phyloP scores from a whole-genome alignment of 2,329 filamentous ascomycete species.

The Colletotrichum agaves region DNA sequence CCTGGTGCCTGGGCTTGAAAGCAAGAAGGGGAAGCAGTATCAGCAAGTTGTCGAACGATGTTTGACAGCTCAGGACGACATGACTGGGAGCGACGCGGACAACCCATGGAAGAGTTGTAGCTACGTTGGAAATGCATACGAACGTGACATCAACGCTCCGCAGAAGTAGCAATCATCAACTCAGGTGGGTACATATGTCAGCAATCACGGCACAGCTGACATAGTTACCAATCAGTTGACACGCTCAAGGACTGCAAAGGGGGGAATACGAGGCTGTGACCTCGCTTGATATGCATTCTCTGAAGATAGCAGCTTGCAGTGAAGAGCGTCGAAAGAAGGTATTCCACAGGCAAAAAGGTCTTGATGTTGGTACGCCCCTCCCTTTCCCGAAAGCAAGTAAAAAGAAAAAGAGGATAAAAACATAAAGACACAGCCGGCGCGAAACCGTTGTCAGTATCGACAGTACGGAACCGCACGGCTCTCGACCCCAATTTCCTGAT shows the following conservation, averaged over 20 bases:
- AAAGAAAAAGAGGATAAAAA: slow-evolving; percentile 22
- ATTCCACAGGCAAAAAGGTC: slow-evolving; percentile 35
- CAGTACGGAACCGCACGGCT: slow-evolving; percentile 19
- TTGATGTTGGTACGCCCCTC: slow-evolving; percentile 33
- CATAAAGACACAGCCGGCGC: slow-evolving; percentile 29
- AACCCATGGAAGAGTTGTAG: slow-evolving; percentile 56
- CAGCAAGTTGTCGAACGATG: slow-evolving; percentile 55
- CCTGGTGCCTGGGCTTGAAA: slow-evolving; percentile 53
- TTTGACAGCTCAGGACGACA: slow-evolving; percentile 50
- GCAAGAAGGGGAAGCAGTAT: slow-evolving; percentile 54
- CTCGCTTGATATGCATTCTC: slow-evolving; percentile 37
- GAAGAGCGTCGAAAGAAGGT: slow-evolving; percentile 37
- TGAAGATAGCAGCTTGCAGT: slow-evolving; percentile 35
- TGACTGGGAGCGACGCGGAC: slow-evolving; percentile 49
- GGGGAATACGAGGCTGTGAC: slow-evolving; percentile 10
- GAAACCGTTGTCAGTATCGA: slow-evolving; percentile 10
- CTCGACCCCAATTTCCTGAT: slow-evolving; percentile 34
- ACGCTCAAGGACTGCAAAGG: background rate
- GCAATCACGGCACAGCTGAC: background rate
- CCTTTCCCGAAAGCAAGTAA: slow-evolving; percentile 23
- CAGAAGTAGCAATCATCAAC: too few species aligned
- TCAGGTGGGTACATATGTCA: rapidly evolving
- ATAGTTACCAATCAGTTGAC: too few species aligned
- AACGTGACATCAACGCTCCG: slow-evolving; percentile 39
- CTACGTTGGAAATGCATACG: slow-evolving; percentile 52